Percentiles rank a stretch among this genome's conserved stretches.
Conservation (phyloP, 305 asterid genomes). For the Solanum hybrid region DNA sequence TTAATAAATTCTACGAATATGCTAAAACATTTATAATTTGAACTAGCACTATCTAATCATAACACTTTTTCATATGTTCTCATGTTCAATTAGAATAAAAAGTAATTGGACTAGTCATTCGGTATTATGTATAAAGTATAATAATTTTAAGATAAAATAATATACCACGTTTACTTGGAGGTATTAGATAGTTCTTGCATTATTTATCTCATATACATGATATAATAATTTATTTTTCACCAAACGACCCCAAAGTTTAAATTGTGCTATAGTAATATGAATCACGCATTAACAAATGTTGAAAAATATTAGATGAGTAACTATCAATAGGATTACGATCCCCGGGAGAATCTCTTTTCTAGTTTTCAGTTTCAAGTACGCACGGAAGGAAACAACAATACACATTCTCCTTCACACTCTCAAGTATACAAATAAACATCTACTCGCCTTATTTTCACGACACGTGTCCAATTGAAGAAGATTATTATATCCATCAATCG, state of each 20-base stretch:
- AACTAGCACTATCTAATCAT: neutral
- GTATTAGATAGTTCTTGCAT: too few relatives aligned
- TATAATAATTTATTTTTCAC: too few relatives aligned
- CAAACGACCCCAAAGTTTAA: accelerated
- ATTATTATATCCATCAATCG: neutral
- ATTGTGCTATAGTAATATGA: neutral
- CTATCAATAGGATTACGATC: conserved; percentile 30
- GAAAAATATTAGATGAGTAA: neutral
- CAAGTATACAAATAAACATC: neutral
- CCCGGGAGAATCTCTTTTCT: conserved; percentile 26
- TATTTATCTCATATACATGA: too few relatives aligned
- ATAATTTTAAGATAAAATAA: too few relatives aligned
- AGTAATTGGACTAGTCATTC: too few relatives aligned
- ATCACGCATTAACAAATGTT: neutral
- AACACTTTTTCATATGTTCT: neutral
- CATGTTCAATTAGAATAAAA: too few relatives aligned
- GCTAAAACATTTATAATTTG: neutral
- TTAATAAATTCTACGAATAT: too few relatives aligned
- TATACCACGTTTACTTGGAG: accelerated
- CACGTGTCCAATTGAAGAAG: conserved; percentile 4
- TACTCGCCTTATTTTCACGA: neutral
- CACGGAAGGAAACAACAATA: conserved; percentile 14
- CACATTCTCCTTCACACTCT: neutral
- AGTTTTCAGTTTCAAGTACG: conserved; percentile 26
- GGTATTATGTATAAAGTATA: too few relatives aligned